These are phyloP conservation scores for Immersiella caudata DNA, from an alignment of 495 filamentous ascomycete genomes.

Conservation along the genomic window DNA sequence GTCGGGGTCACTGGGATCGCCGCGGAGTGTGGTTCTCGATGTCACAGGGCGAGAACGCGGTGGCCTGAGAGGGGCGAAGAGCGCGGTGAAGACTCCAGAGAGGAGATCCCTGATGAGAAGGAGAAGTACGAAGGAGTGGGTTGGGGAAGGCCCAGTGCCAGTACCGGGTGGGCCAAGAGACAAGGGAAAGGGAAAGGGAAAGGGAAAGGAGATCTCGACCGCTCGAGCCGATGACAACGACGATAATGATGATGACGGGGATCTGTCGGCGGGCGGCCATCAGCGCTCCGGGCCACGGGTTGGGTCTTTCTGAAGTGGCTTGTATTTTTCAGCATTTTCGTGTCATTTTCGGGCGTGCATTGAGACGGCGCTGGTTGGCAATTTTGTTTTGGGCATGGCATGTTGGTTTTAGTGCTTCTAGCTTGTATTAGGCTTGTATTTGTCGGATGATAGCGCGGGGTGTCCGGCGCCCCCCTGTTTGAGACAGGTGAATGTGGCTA, in stretches of 20 bases:
- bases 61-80: slow-evolving; percentile 23
- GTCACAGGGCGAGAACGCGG: slow-evolving; percentile 17
- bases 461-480: not conserved
- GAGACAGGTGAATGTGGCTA: not conserved
- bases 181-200: slow-evolving; percentile 36
- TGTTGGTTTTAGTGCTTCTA: not conserved
- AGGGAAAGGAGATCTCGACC: slow-evolving; percentile 5
- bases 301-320: not conserved
- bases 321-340: not conserved
- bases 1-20: slow-evolving; percentile 11
- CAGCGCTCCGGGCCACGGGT: not conserved
- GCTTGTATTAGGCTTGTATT: not conserved
- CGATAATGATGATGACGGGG: slow-evolving; percentile 29
- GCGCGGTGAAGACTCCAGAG: slow-evolving; percentile 25
- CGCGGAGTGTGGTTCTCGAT: slow-evolving; percentile 29
- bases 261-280: slow-evolving; percentile 1
- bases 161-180: slow-evolving; percentile 6
- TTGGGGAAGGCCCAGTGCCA: not conserved
- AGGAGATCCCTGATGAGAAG: slow-evolving; percentile 22
- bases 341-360: slow-evolving; percentile 1
- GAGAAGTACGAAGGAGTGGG: slow-evolving; percentile 26
- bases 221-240: not conserved
- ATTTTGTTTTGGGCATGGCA: slow-evolving; percentile 14
- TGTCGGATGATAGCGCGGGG: not conserved
- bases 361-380: not conserved